Evolutionary conservation across 2,329 filamentous ascomycete genomes (phyloP).

Genomic region (Cladosporium austrohemisphaericum): DNA sequence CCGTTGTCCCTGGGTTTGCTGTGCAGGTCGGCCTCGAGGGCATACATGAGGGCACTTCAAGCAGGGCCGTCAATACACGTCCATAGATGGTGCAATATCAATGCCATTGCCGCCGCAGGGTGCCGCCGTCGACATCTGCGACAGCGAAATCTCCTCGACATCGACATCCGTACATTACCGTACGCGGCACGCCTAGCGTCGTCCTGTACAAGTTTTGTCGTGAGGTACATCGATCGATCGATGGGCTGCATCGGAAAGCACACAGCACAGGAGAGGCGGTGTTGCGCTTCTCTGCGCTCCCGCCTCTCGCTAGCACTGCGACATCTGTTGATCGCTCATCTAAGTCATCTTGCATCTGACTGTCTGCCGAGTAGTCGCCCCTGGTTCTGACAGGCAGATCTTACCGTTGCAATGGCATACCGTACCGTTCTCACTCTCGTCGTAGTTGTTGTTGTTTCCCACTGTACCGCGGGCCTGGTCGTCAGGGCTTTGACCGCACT

Average conservation of each 20-base stretch:
- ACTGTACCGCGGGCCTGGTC: not conserved
- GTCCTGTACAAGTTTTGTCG: not conserved
- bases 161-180: slow-evolving; percentile 1
- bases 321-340: not conserved
- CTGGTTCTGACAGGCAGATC: slow-evolving; percentile 14
- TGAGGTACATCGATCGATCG: slow-evolving; percentile 11
- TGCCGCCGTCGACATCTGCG: slow-evolving; percentile 12
- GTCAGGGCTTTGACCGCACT: not conserved
- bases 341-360: slow-evolving; percentile 6
- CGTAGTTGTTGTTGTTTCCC: too few relatives aligned
- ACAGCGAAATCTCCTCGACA: slow-evolving; percentile 10
- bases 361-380: not conserved
- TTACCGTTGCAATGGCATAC: not conserved
- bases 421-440: not conserved
- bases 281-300: slow-evolving; percentile 1
- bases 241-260: not conserved
- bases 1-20: too few relatives aligned
- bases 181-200: not conserved
- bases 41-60: not conserved
- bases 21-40: too few relatives aligned
- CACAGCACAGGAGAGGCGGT: not conserved
- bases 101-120: not conserved
- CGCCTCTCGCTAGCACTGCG: not conserved
- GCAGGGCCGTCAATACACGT: too few relatives aligned
- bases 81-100: too few relatives aligned